Evolutionary conservation across 169 alveolate species (phyloP).

Genomic region (Cryptosporidium muris): DNA sequence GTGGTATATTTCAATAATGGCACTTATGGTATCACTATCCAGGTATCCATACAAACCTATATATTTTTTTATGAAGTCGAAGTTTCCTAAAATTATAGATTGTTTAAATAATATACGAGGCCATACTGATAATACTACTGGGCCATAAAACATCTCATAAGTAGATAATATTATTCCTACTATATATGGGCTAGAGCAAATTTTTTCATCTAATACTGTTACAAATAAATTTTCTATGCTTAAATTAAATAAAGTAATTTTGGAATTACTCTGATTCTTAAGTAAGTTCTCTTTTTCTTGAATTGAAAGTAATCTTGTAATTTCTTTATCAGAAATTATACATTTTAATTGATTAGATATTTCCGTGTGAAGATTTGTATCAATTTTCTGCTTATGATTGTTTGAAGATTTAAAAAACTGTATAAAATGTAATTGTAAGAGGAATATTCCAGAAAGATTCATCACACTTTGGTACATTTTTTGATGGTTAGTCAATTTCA

Average conservation of each 20-base stretch:
- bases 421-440: constrained; percentile 31
- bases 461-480: constrained; percentile 3
- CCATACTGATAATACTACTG: constrained; percentile 59
- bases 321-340: constrained; percentile 1
- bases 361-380: not conserved
- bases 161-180: constrained; percentile 15
- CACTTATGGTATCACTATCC: constrained; percentile 3
- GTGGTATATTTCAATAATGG: constrained; percentile 18
- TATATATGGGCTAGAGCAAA: constrained; percentile 43
- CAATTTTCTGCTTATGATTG: not conserved
- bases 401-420: not conserved
- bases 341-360: not conserved
- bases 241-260: constrained; percentile 15
- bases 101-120: constrained; percentile 40
- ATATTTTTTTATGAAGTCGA: constrained; percentile 17
- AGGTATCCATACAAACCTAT: constrained; percentile 15
- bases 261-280: constrained; percentile 1
- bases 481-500: constrained; percentile 22
- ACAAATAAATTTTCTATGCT: constrained; percentile 35
- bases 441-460: constrained; percentile 47
- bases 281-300: constrained; percentile 7
- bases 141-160: constrained; percentile 41
- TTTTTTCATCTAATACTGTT: constrained; percentile 5
- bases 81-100: constrained; percentile 15
- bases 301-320: constrained; percentile 12